A percentile compares a stretch with the other conserved stretches of the same genome.
These are phyloP conservation scores for Cyberlindnera maritima DNA, from an alignment of 805 yeast species.

Conservation along the genomic window DNA sequence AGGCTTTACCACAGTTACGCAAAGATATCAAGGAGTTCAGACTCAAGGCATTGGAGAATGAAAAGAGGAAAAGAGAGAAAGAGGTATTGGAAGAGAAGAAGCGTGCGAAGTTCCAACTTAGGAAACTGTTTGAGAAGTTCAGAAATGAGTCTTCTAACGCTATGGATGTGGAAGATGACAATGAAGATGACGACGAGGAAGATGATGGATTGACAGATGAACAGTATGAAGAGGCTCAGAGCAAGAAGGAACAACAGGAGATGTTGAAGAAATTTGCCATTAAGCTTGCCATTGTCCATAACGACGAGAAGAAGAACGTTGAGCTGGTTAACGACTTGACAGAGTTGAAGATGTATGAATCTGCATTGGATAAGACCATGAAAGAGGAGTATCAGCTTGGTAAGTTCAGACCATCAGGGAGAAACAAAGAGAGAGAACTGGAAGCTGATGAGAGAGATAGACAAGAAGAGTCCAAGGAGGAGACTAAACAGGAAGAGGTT, in stretches of 20 bases:
- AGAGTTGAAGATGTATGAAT: conserved; percentile 35
- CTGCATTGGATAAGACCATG: conserved; percentile 33
- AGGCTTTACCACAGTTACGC: conserved; percentile 49
- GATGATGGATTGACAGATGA: conserved; percentile 33
- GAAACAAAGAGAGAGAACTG: conserved; percentile 37
- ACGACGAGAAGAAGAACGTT: conserved; percentile 17
- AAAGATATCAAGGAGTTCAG: conserved; percentile 56
- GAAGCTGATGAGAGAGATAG: conserved; percentile 39
- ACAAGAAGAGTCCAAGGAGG: conserved; percentile 30
- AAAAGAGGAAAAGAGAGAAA: conserved; percentile 47
- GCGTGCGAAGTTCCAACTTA: conserved; percentile 46
- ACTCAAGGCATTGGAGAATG: conserved; percentile 50
- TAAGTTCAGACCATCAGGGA: conserved; percentile 19
- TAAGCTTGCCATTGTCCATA: conserved; percentile 16
- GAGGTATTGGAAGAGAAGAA: conserved; percentile 47
- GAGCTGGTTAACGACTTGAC: conserved; percentile 26
- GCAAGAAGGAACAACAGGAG: conserved; percentile 23
- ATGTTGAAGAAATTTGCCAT: conserved; percentile 22
- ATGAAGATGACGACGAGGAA: conserved; percentile 22
- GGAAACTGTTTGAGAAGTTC: conserved; percentile 42
- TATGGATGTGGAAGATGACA: conserved; percentile 24
- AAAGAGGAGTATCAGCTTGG: conserved; percentile 17
- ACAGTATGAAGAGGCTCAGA: conserved; percentile 29
- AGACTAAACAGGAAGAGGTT: conserved; percentile 13
- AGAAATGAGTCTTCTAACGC: conserved; percentile 25